A percentile compares a stretch with the other conserved stretches of the same genome.
phyloP scores from a whole-genome alignment of 2,329 filamentous ascomycete genomes.

The Exophiala lecanii-corni region DNA sequence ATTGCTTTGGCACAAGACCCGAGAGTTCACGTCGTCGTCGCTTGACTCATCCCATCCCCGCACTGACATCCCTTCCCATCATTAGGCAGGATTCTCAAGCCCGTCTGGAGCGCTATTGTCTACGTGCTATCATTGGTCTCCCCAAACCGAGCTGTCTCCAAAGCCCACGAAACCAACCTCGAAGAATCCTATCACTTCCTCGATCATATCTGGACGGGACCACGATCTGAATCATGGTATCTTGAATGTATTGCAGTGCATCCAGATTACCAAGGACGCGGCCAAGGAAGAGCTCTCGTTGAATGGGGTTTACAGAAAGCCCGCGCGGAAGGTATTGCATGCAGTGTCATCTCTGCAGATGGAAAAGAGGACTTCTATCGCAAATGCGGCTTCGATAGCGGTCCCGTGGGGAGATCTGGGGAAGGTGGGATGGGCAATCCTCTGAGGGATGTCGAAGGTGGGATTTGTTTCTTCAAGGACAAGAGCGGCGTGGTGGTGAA shows the following conservation, averaged over 20 bases:
- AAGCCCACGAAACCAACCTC: conserved; percentile 16
- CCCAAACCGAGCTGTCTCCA: conserved; percentile 20
- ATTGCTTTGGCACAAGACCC: no score
- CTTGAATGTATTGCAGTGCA: conserved; percentile 26
- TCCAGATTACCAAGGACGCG: conserved; percentile 37
- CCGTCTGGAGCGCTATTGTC: conserved; percentile 37
- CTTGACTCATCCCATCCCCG: not conserved
- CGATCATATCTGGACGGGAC: conserved; percentile 30
- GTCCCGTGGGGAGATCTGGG: conserved; percentile 20
- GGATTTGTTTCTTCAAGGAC: conserved; percentile 22
- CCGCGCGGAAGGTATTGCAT: conserved; percentile 17
- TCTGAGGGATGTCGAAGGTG: conserved; percentile 17
- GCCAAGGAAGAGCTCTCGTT: conserved; percentile 37
- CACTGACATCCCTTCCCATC: not conserved
- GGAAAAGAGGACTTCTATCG: conserved; percentile 41
- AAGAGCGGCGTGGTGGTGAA: conserved; percentile 15
- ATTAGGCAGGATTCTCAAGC: conserved; percentile 33
- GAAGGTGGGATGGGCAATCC: conserved; percentile 22
- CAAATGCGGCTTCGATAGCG: conserved; percentile 32
- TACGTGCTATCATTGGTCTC: conserved; percentile 28
- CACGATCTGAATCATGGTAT: conserved; percentile 32
- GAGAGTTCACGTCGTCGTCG: no score
- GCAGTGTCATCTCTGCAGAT: conserved; percentile 37
- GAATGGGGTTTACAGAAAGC: conserved; percentile 37
- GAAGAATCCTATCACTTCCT: conserved; percentile 19